phyloP scores from a whole-genome alignment of 345 rosid species.

The Arabis hirsuta region DNA sequence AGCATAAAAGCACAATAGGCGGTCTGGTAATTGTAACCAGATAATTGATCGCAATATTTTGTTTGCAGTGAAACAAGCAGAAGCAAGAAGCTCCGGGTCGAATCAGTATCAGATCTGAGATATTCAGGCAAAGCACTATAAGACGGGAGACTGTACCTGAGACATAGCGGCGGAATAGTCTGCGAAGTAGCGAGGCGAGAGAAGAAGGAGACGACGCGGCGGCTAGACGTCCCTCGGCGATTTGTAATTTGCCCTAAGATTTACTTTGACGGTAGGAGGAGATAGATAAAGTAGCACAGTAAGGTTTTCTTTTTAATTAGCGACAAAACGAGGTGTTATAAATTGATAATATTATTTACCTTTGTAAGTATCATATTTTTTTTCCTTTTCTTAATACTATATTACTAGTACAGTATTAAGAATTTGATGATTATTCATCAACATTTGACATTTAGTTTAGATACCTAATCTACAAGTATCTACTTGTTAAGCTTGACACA shows the following conservation, averaged over 20 bases:
- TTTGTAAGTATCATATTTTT: too few relatives aligned
- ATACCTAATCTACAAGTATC: too few relatives aligned
- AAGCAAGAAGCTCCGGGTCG: slow-evolving; percentile 15
- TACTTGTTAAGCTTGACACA: too few relatives aligned
- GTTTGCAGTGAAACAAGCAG: background rate
- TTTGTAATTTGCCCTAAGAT: slow-evolving; percentile 32
- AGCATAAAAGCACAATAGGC: background rate
- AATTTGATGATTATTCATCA: too few relatives aligned
- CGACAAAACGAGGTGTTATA: too few relatives aligned
- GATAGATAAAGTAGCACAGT: background rate
- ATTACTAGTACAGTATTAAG: too few relatives aligned
- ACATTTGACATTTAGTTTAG: too few relatives aligned
- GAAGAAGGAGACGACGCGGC: slow-evolving; percentile 24
- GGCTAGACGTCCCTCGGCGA: slow-evolving; percentile 27
- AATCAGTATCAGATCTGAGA: slow-evolving; percentile 40
- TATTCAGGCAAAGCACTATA: background rate
- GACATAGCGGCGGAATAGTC: slow-evolving; percentile 30
- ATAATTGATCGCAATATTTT: background rate
- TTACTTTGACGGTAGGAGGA: slow-evolving; percentile 15
- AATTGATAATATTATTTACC: too few relatives aligned
- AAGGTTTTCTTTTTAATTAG: too few relatives aligned
- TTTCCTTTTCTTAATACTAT: too few relatives aligned
- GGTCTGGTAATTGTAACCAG: background rate
- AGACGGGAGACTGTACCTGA: slow-evolving; percentile 35
- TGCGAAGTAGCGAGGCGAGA: slow-evolving; percentile 1